Base-by-base conservation (phyloP, 257 asterid genomes). In the Knoxia roxburghii region DNA sequence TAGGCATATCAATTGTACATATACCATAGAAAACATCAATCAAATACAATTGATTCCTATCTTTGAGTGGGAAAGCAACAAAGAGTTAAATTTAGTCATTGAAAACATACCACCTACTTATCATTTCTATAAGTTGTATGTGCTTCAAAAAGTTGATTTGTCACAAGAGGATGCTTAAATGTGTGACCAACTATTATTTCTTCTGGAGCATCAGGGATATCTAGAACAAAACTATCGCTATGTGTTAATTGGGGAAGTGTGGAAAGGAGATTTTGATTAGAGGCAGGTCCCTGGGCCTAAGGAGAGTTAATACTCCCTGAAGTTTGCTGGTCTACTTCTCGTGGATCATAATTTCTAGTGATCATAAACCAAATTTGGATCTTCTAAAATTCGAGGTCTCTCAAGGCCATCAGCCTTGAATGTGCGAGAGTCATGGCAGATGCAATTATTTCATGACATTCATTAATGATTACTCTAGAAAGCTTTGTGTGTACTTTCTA, bases 221-320 rank as follows among this genome's bases (percentile, higher is more conserved):
- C 87, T 46, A 93, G 96, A 73, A 93, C 70, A 80, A 87, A 86
- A 76, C 96, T 90, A 77, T 88, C 97, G 77, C 99, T 83, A 51
- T 90, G 89, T 40, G 65, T 62, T 76, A 82, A 76, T 64, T 82
- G 95, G 66, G 89, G 80, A 69, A 85, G 70, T 18, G 80, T 67
- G 24, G 90, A 73, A 57, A 72, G 74, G 60, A 63, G 72, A 79
- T 80, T 85, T 72, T 79, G 88, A 69, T 85, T 86, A 70, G 84
- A 75, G 61, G 80, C 71, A 64, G 72, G 82, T 43, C 82, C 74
- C 33, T 79, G 71, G 59, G 83, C 74, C 80, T 80, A 69, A 17
- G 81, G 71, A 46, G 88, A 72, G 60, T 71, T 73, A 64, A 73
- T 80, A 69, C 64, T 75, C 29, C 76, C 86, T 68, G 77, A 81